Percentiles rank a stretch among this genome's conserved stretches.
phyloP scores from a whole-genome alignment of 495 filamentous ascomycete genomes.

The Astrothelium macrocarpum region DNA sequence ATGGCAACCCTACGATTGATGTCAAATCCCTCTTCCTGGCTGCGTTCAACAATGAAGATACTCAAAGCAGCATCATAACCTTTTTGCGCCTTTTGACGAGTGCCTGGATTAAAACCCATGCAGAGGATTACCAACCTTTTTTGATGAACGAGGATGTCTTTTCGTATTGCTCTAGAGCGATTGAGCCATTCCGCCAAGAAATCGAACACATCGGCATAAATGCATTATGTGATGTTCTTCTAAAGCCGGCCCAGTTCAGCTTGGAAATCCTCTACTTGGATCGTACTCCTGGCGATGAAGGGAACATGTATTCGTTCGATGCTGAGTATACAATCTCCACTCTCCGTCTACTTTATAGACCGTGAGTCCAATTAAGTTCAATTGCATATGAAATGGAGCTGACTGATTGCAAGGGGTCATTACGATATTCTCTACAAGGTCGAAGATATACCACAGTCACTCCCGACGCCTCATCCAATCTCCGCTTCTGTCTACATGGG shows the following conservation, averaged over 20 bases:
- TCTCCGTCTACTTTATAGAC: slow-evolving; percentile 59
- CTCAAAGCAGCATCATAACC: slow-evolving; percentile 63
- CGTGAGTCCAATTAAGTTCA: slow-evolving; percentile 41
- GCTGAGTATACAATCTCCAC: slow-evolving; percentile 44
- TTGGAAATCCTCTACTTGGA: slow-evolving; percentile 89
- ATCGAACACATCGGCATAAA: slow-evolving; percentile 82
- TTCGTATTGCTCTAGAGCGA: slow-evolving; percentile 56
- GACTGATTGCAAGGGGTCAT: slow-evolving; percentile 53
- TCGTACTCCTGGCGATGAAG: slow-evolving; percentile 66
- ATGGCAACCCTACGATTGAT: slow-evolving; percentile 33
- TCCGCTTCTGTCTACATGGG: neutral
- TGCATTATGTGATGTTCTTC: slow-evolving; percentile 65
- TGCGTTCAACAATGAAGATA: slow-evolving; percentile 63
- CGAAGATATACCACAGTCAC: slow-evolving; percentile 35
- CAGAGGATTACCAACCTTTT: slow-evolving; percentile 59
- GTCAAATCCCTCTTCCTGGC: slow-evolving; percentile 54
- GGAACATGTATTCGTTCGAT: slow-evolving; percentile 68
- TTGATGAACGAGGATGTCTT: slow-evolving; percentile 51
- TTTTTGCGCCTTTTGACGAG: slow-evolving; percentile 61
- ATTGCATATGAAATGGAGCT: neutral
- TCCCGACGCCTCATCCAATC: neutral
- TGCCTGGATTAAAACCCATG: slow-evolving; percentile 73
- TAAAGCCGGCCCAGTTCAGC: slow-evolving; percentile 68
- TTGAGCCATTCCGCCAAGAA: slow-evolving; percentile 69
- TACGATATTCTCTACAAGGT: slow-evolving; percentile 87